Evolutionary conservation across 352 stramenopile species (phyloP).

Genomic region (Pythium brachiatum): DNA sequence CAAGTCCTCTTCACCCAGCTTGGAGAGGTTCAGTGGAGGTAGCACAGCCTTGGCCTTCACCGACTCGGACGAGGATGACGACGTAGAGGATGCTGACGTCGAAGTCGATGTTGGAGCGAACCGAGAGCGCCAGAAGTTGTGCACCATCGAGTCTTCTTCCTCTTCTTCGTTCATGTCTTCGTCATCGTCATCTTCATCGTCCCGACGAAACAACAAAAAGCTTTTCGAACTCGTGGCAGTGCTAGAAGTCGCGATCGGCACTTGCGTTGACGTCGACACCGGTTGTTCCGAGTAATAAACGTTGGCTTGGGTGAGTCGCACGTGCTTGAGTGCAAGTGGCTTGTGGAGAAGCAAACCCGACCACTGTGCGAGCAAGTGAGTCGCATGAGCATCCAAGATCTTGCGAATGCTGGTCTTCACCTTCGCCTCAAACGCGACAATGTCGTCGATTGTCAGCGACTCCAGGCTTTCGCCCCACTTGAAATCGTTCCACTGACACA

Average conservation of each 20-base stretch:
- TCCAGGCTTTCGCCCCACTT: conserved; percentile 65
- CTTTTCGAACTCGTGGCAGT: not conserved
- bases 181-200: conserved; percentile 9
- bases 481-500: conserved; percentile 80
- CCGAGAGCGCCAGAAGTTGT: conserved; percentile 13
- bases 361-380: conserved; percentile 62
- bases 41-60: not conserved
- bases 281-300: conserved; percentile 63
- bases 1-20: too few species aligned
- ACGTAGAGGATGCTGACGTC: not conserved
- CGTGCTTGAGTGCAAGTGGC: conserved; percentile 39
- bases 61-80: not conserved
- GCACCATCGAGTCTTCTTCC: conserved; percentile 7
- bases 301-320: conserved; percentile 70
- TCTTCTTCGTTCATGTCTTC: conserved; percentile 4
- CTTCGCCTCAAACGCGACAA: conserved; percentile 57
- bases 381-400: conserved; percentile 55
- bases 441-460: conserved; percentile 39
- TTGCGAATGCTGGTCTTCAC: conserved; percentile 60
- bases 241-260: not conserved
- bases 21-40: conserved; percentile 8
- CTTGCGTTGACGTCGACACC: not conserved
- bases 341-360: conserved; percentile 39
- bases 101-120: not conserved
- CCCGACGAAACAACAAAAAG: conserved; percentile 5